Evolutionary conservation across 2,329 filamentous ascomycete species (phyloP).

Genomic region (Aspergillus sp.): DNA sequence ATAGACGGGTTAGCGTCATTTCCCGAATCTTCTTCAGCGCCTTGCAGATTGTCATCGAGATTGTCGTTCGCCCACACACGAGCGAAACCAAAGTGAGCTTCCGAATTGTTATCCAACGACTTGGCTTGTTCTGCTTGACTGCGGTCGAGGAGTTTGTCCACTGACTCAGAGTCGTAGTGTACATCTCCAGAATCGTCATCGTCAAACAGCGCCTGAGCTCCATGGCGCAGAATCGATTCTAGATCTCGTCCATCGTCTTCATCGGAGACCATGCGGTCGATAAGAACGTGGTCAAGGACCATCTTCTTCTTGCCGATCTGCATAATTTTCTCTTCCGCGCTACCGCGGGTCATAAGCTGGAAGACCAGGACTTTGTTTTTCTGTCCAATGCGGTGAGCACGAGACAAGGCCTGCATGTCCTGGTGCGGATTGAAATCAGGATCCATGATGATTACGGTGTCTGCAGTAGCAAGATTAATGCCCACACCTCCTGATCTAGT

Average conservation of each 20-base stretch:
- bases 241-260: constrained; percentile 76
- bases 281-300: constrained; percentile 89
- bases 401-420: constrained; percentile 90
- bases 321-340: constrained; percentile 92
- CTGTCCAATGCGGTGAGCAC: constrained; percentile 94
- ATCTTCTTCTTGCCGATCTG: constrained; percentile 95
- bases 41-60: constrained; percentile 62
- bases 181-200: constrained; percentile 70
- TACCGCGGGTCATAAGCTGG: constrained; percentile 84
- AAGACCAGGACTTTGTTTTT: constrained; percentile 95
- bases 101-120: constrained; percentile 61
- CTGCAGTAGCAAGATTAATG: constrained; percentile 94
- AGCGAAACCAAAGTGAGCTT: constrained; percentile 84
- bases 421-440: constrained; percentile 98
- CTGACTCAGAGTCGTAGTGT: constrained; percentile 72
- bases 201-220: constrained; percentile 80
- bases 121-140: constrained; percentile 73
- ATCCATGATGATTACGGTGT: constrained; percentile 96
- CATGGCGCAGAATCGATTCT: constrained; percentile 82
- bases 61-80: constrained; percentile 87
- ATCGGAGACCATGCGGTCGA: constrained; percentile 85
- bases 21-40: constrained; percentile 48
- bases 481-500: constrained; percentile 94
- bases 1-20: constrained; percentile 59
- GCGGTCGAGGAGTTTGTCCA: constrained; percentile 90